phyloP scores from a whole-genome alignment of 2,329 filamentous ascomycete genomes.

The Aspergillus novofumigatus region DNA sequence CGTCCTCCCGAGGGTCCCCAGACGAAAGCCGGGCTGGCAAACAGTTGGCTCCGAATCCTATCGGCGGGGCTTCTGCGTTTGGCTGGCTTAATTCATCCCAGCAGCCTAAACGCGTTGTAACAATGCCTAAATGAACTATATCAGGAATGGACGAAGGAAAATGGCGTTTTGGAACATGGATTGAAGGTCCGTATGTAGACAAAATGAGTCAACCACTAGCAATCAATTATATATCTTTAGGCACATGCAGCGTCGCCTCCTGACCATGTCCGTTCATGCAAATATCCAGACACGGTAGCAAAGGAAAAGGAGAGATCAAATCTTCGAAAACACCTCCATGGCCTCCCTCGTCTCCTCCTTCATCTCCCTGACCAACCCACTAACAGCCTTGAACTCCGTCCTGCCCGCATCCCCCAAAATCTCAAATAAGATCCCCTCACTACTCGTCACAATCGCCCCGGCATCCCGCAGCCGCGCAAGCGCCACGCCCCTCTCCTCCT shows the following conservation, averaged over 20 bases:
- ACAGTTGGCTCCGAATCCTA: constrained; percentile 68
- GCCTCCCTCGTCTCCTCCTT: constrained; percentile 65
- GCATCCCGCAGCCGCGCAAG: constrained; percentile 70
- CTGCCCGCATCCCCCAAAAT: constrained; percentile 75
- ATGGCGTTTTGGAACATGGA: neutral
- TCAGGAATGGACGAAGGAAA: constrained; percentile 9
- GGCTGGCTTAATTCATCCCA: constrained; percentile 70
- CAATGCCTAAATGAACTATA: constrained; percentile 22
- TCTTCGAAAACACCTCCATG: constrained; percentile 62
- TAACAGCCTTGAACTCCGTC: constrained; percentile 66
- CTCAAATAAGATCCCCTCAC: constrained; percentile 88
- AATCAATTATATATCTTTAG: neutral
- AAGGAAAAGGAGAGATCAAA: constrained; percentile 30
- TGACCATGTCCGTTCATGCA: neutral
- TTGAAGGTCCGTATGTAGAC: neutral
- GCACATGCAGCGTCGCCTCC: no score
- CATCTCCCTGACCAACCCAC: constrained; percentile 73
- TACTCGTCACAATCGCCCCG: constrained; percentile 76
- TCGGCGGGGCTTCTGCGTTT: constrained; percentile 90
- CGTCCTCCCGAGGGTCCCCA: constrained; percentile 18
- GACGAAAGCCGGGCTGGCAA: constrained; percentile 36
- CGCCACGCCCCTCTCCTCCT: constrained; percentile 74
- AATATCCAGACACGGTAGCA: neutral
- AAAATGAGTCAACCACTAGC: neutral
- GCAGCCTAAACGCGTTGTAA: constrained; percentile 12